These are phyloP conservation scores for Pyrenochaeta sp. DNA, from an alignment of 2,329 filamentous ascomycete species.

Conservation along the genomic window DNA sequence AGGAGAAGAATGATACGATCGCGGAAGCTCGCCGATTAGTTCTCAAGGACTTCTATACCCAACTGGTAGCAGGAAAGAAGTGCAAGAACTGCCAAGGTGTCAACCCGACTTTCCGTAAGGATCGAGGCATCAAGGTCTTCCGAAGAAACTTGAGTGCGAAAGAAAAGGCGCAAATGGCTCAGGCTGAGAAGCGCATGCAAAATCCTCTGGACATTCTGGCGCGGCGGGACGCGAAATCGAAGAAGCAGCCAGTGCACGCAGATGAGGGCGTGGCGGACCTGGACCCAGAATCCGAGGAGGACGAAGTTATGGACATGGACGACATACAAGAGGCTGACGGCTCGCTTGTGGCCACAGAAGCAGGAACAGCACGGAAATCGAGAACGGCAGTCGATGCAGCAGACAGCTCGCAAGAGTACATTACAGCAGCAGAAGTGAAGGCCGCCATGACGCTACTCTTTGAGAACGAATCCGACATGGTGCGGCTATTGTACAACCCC, in stretches of 20 bases:
- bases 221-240: conserved; percentile 54
- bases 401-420: conserved; percentile 70
- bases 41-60: conserved; percentile 81
- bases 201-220: conserved; percentile 74
- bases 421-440: conserved; percentile 84
- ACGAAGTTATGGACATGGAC: conserved; percentile 48
- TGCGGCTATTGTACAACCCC: conserved; percentile 85
- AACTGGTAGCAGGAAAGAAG: conserved; percentile 73
- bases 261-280: conserved; percentile 78
- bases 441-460: conserved; percentile 82
- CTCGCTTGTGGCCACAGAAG: conserved; percentile 61
- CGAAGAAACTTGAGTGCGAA: conserved; percentile 79
- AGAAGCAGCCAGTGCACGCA: conserved; percentile 57
- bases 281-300: conserved; percentile 54
- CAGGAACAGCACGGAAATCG: conserved; percentile 48
- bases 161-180: conserved; percentile 79
- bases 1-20: conserved; percentile 83
- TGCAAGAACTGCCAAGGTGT: conserved; percentile 70
- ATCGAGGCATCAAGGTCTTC: conserved; percentile 93
- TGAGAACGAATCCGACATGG: conserved; percentile 82
- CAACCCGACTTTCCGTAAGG: conserved; percentile 81
- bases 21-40: conserved; percentile 77
- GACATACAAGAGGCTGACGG: conserved; percentile 53
- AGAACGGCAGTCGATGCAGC: conserved; percentile 47
- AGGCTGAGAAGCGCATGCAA: conserved; percentile 70